Evolutionary conservation across 306 rosid genomes (phyloP).

Genomic region (Cicer cuneatum): DNA sequence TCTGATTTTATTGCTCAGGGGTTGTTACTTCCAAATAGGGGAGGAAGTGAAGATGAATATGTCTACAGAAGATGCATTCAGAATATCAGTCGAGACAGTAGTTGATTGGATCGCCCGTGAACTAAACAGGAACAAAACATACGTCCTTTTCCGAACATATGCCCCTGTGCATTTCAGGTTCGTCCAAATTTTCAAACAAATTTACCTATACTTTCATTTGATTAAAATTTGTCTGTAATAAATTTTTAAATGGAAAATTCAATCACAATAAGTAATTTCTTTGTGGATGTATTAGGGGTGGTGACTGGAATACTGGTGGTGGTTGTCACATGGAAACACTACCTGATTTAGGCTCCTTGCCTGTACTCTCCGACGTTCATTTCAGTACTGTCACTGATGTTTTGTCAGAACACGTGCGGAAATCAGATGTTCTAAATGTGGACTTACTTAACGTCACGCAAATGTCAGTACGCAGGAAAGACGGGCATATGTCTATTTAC

Average conservation of each 20-base stretch:
- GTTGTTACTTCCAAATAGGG: conserved; percentile 84
- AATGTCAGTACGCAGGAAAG: conserved; percentile 77
- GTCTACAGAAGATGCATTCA: conserved; percentile 69
- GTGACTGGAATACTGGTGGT: conserved; percentile 85
- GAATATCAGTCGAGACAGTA: conserved; percentile 69
- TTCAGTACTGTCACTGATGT: conserved; percentile 53
- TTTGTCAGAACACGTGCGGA: conserved; percentile 51
- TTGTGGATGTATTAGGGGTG: conserved; percentile 63
- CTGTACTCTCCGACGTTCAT: conserved; percentile 49
- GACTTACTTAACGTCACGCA: conserved; percentile 70
- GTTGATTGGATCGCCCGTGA: conserved; percentile 64
- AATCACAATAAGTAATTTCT: conserved; percentile 18
- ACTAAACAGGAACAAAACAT: conserved; percentile 74
- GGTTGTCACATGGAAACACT: conserved; percentile 84
- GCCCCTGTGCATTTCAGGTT: conserved; percentile 96
- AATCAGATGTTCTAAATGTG: conserved; percentile 53
- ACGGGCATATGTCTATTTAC: conserved; percentile 84
- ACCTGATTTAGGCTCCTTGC: conserved; percentile 64
- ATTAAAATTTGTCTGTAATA: conserved; percentile 28
- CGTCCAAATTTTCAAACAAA: conserved; percentile 33
- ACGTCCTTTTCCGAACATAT: conserved; percentile 80
- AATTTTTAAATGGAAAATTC: conserved; percentile 19
- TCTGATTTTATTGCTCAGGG: conserved; percentile 57
- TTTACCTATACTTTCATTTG: conserved; percentile 28
- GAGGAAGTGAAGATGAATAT: conserved; percentile 74